Conservation (phyloP, 2,329 filamentous ascomycete species). For the Pyrenochaeta sp. region DNA sequence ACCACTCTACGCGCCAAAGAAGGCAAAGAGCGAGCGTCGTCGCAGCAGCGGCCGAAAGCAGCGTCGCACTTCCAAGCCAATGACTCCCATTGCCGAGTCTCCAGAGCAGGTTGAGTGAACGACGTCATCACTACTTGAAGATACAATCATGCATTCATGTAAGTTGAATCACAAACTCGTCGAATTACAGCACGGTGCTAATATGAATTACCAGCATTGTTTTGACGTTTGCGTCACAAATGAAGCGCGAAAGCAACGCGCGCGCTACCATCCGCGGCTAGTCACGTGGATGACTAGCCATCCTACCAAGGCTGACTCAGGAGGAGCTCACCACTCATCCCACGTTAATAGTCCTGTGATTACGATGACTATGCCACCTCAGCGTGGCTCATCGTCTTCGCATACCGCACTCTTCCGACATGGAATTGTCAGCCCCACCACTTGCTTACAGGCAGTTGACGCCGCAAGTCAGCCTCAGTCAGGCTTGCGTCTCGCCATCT, state of each 20-base stretch:
- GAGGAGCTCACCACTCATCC: neutral
- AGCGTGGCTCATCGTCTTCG: neutral
- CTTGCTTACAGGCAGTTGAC: neutral
- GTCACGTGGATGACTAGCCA: conserved; percentile 16
- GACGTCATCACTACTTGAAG: conserved; percentile 1
- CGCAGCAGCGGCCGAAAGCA: conserved; percentile 51
- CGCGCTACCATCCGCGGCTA: conserved; percentile 10
- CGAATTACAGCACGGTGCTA: conserved; percentile 9
- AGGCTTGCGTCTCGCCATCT: conserved; percentile 1
- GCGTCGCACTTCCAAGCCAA: conserved; percentile 50
- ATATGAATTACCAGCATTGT: conserved; percentile 9
- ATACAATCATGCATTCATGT: conserved; percentile 7
- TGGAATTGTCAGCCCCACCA: neutral
- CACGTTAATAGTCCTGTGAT: neutral
- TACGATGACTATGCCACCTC: neutral
- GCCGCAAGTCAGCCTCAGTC: conserved; percentile 5
- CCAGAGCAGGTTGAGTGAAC: conserved; percentile 49
- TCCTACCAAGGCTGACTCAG: conserved; percentile 4
- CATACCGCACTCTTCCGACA: neutral
- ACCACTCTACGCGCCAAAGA: conserved; percentile 50
- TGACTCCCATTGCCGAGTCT: conserved; percentile 52
- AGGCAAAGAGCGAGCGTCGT: conserved; percentile 50
- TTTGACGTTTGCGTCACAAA: conserved; percentile 16
- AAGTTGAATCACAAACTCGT: conserved; percentile 6
- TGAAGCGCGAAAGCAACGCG: conserved; percentile 14